phyloP scores from a whole-genome alignment of 768 basidiomycete genomes.

The Cyathus striatus region DNA sequence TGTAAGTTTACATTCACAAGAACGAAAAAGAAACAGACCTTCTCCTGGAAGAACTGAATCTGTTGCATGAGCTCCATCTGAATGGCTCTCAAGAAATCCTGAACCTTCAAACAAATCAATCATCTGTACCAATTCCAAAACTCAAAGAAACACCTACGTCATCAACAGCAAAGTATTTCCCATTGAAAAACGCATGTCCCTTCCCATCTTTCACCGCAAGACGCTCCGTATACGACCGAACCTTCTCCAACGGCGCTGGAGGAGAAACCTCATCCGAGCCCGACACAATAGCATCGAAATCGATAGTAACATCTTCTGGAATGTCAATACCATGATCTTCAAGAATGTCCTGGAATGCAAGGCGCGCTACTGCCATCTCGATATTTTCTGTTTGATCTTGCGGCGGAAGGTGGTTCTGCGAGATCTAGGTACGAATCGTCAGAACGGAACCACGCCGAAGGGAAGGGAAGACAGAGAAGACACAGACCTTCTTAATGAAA shows the following conservation, averaged over 20 bases:
- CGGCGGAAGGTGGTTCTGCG: no score
- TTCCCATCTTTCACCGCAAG: slow-evolving; percentile 41
- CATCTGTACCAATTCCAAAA: background rate
- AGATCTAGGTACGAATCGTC: no score
- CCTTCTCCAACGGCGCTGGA: slow-evolving; percentile 34
- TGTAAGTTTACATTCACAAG: background rate
- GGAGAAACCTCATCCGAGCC: slow-evolving; percentile 20
- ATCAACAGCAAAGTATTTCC: slow-evolving; percentile 66
- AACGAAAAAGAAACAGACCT: slow-evolving; percentile 34
- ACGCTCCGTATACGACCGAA: slow-evolving; percentile 51
- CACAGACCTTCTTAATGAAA: slow-evolving; percentile 59
- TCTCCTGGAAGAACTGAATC: slow-evolving; percentile 66
- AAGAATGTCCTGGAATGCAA: no score
- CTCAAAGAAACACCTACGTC: slow-evolving; percentile 43
- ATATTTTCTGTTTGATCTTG: no score
- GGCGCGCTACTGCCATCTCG: no score
- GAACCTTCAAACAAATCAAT: slow-evolving; percentile 1
- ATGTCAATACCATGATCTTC: no score
- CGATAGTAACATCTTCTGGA: no score
- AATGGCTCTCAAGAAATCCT: slow-evolving; percentile 65
- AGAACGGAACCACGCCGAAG: no score
- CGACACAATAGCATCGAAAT: slow-evolving; percentile 35
- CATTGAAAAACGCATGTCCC: slow-evolving; percentile 86
- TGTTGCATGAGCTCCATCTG: slow-evolving; percentile 57
- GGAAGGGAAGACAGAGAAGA: no score